Base-by-base conservation (phyloP, 2,329 filamentous ascomycete genomes). In the Mycosphaerella arachidis region DNA sequence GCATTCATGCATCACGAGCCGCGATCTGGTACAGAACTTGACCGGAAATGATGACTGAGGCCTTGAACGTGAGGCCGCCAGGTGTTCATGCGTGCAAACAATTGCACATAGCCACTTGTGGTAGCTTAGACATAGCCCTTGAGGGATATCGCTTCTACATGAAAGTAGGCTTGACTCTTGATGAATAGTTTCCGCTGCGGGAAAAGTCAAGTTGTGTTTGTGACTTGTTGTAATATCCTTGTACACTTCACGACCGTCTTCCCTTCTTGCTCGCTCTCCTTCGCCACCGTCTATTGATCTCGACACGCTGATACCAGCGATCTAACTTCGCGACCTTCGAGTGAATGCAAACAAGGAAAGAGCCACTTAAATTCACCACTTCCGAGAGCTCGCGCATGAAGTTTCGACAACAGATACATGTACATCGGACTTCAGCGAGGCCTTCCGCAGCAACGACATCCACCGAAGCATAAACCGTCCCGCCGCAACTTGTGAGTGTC, bases 71-170 rank as follows among this genome's bases (percentile, higher is more conserved):
- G 30, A 30, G 40, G 35, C 53, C 52, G 52, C 33, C 52, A 43
- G 9, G 29, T 52, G 30, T 35, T 31, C 50, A 35, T 33, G 50
- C 50, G 18, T 54, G 52, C 52, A 54, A 24, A 33, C 33, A 54
- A 54, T 53, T 35, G 29, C 31, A 54, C 53, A 55, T 48, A 45
- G 35, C 53, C 53, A 12, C 27, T 30, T 45, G 20, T 46, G 35
- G 53, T 12, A 48, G 27, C 18, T 46, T 20, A 18, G 18, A 48
- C 40, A 33, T 43, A 48, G 53, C 29, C 35, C 48, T 27, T 24
- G 35, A n/a, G n/a, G 24, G 29, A 6, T 27, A 29, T 3, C 13
- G 29, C 46, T 50, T 50, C 12, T 10, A 10, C 9, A 50, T 30
- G 18, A 12, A 12, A 9, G 46, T 27, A 8, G 46, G 20, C 29